Percentiles rank a stretch among this genome's conserved stretches.
Conservation (phyloP, 2,329 filamentous ascomycete species). For the Aspergillus sp. region DNA sequence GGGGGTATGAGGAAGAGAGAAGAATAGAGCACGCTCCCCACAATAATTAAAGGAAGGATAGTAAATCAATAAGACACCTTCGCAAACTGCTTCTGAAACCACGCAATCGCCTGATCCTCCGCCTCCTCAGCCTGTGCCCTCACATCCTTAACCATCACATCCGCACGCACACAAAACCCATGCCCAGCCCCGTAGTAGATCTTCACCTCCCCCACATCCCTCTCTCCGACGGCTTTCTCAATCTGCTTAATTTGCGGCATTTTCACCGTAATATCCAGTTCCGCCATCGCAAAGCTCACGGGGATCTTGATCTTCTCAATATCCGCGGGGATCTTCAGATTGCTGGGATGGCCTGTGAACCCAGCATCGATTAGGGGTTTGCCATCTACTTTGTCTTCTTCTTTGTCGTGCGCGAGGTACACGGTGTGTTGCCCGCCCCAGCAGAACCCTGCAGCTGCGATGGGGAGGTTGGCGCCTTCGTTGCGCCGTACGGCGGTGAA, state of each 20-base stretch:
- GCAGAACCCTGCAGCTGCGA: conserved; percentile 63
- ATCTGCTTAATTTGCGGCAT: conserved; percentile 24
- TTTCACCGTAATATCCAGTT: conserved; percentile 23
- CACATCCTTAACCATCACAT: conserved; percentile 23
- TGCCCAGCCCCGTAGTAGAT: conserved; percentile 30
- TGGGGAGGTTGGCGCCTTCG: conserved; percentile 36
- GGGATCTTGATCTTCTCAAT: conserved; percentile 34
- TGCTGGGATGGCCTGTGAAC: conserved; percentile 57
- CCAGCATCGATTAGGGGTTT: conserved; percentile 51
- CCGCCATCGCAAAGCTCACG: conserved; percentile 27
- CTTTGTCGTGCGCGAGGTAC: conserved; percentile 47
- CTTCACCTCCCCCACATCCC: conserved; percentile 22
- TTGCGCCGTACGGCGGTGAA: conserved; percentile 39
- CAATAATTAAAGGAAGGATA: neutral
- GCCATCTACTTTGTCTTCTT: conserved; percentile 17
- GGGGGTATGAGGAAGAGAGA: neutral
- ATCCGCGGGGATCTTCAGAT: conserved; percentile 52
- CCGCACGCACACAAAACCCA: conserved; percentile 32
- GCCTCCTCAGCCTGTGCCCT: conserved; percentile 27
- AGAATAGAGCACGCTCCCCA: too few relatives aligned
- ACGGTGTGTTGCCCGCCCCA: conserved; percentile 63
- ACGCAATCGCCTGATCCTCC: conserved; percentile 30
- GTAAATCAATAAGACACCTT: conserved; percentile 8
- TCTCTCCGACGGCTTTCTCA: conserved; percentile 22
- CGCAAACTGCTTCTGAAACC: conserved; percentile 18